Conservation (phyloP, 2,329 filamentous ascomycete genomes). For the Xylariaceae sp. region DNA sequence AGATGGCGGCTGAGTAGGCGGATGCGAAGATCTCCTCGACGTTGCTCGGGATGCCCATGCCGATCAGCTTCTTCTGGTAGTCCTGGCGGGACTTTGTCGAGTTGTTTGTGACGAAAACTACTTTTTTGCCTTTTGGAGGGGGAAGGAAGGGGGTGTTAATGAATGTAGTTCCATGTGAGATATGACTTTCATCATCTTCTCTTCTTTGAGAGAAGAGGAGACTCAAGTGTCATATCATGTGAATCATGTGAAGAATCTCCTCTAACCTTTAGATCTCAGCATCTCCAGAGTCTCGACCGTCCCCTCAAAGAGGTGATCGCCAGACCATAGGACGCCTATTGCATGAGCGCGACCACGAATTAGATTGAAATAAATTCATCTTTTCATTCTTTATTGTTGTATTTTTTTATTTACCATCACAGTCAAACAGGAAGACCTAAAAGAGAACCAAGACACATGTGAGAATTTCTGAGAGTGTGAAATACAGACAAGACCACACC, state of each 20-base stretch:
- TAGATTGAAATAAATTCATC: no score
- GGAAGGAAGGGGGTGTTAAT: not conserved
- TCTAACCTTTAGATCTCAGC: constrained; percentile 72
- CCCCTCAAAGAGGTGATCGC: constrained; percentile 80
- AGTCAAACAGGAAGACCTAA: constrained; percentile 90
- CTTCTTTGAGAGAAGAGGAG: not conserved
- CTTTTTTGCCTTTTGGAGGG: constrained; percentile 66
- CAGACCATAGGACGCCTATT: constrained; percentile 85
- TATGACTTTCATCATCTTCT: not conserved
- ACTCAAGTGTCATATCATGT: not conserved
- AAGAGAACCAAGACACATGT: not conserved
- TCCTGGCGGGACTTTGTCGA: constrained; percentile 92
- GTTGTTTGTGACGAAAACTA: constrained; percentile 98
- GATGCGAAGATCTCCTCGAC: constrained; percentile 94
- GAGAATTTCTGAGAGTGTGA: not conserved
- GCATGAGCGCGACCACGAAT: not conserved
- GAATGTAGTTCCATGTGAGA: not conserved
- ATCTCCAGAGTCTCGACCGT: constrained; percentile 80
- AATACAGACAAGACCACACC: no score
- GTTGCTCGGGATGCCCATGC: constrained; percentile 70
- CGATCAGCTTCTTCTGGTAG: constrained; percentile 86
- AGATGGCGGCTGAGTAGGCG: constrained; percentile 90
- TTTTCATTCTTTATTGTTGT: not conserved
- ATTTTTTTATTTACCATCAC: constrained; percentile 65
- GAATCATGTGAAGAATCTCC: not conserved